Base-by-base conservation (phyloP, 768 basidiomycete species). In the Podaxis pistillaris region DNA sequence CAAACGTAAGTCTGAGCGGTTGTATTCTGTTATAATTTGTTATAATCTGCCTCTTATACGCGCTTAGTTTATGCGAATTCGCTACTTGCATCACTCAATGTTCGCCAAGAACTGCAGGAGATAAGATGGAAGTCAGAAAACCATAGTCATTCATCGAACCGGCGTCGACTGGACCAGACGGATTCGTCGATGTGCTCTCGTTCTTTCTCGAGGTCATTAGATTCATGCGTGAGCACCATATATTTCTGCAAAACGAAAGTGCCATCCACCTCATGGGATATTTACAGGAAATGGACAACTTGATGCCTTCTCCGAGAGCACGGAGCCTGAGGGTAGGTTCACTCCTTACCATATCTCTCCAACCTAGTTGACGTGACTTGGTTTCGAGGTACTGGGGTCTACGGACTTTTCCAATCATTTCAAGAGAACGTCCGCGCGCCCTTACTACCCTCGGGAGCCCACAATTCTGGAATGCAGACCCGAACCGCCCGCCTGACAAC, bases 41-140 rank as follows among this genome's bases (percentile, higher is more conserved):
- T 33, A 33, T 33, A 33, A 9, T 33, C 33, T 2, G 33, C 33
- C 6, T 9, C 8, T 33, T 33, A 33, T 1, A 9, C 33, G 33
- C 8, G 1, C 17, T 30, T 36, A 77, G 76, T 77, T 15, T 77
- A 77, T 61, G 74, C 76, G 22, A 77, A 77, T 59, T 76, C 75
- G 2, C 63, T 75, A 9, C 68, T 77, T 1, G 70, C 74, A 7
- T 73, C 74, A 9, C 70, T 60, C 9, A 62, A 62, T 22, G 37
- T 62, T 37, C 60, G 60, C 17, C 53, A 53, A 33, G 60, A 62
- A 24, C 17, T 62, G 41, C 52, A 62, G 19, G 44, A 62, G 26
- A 13, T 62, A 33, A 41, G 52, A 28, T 62, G 60, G 60, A 33
- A 44, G n/a, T 17, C 53, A 24, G 28, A 62, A 13, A 62, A 62